phyloP scores from a whole-genome alignment of 768 basidiomycete species.

The Lactarius tabidus region DNA sequence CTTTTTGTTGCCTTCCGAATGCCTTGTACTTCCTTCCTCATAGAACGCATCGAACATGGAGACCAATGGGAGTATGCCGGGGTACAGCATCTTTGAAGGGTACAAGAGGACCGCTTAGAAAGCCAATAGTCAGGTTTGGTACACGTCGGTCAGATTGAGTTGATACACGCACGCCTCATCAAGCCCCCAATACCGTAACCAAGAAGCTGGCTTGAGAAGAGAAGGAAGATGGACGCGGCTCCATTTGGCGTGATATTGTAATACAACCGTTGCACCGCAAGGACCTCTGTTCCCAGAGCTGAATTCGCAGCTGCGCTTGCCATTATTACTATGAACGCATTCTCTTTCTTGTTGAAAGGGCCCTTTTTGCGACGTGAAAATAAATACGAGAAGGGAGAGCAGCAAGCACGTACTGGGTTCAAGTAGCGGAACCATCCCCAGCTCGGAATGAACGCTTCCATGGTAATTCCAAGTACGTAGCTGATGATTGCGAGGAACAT shows the following conservation, averaged over 20 bases:
- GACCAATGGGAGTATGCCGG: slow-evolving; percentile 42
- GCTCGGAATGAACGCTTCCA: slow-evolving; percentile 46
- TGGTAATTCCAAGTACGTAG: slow-evolving; percentile 45
- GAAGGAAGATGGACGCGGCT: slow-evolving; percentile 42
- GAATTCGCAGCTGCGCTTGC: slow-evolving; percentile 50
- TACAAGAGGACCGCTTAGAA: slow-evolving; percentile 44
- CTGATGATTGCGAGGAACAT: slow-evolving; percentile 53
- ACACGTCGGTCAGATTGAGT: background rate
- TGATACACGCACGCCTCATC: slow-evolving; percentile 40
- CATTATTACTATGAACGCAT: slow-evolving; percentile 57
- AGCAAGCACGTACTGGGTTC: slow-evolving; percentile 43
- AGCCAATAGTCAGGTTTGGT: background rate
- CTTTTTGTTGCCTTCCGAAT: slow-evolving; percentile 31
- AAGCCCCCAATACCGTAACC: slow-evolving; percentile 57
- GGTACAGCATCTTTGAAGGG: slow-evolving; percentile 52
- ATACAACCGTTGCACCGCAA: slow-evolving; percentile 43
- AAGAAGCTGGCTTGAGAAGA: slow-evolving; percentile 35
- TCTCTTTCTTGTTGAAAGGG: slow-evolving; percentile 58
- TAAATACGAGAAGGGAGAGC: background rate
- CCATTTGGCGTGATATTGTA: slow-evolving; percentile 51
- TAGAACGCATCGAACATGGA: slow-evolving; percentile 50
- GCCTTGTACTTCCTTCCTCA: slow-evolving; percentile 34
- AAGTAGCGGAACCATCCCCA: slow-evolving; percentile 45
- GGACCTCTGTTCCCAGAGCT: slow-evolving; percentile 50
- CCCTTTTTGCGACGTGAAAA: slow-evolving; percentile 33